Evolutionary conservation across 768 basidiomycete genomes (phyloP).

Genomic region (Trametes meyenii): DNA sequence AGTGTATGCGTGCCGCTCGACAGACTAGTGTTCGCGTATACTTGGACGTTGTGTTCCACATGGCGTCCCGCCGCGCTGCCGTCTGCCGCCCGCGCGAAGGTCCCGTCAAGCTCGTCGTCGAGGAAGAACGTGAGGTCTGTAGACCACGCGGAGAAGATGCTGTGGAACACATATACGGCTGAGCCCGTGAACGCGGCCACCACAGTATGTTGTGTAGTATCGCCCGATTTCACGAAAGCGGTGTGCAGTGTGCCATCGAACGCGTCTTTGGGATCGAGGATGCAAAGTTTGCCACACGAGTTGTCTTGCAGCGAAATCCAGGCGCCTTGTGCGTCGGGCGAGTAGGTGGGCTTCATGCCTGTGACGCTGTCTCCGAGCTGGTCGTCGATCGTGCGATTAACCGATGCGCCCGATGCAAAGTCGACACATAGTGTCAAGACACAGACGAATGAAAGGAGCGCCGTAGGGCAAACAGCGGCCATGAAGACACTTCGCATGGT

Average conservation of each 20-base stretch:
- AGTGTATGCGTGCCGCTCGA: conserved; percentile 7
- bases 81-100: conserved; percentile 1
- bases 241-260: conserved; percentile 13
- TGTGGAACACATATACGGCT: conserved; percentile 5
- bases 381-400: conserved; percentile 21
- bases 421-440: neutral
- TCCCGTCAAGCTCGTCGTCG: conserved; percentile 4
- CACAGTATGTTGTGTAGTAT: neutral
- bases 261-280: neutral
- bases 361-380: conserved; percentile 17
- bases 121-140: conserved; percentile 9
- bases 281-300: neutral
- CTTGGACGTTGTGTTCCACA: conserved; percentile 3
- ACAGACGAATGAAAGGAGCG: neutral
- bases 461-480: neutral
- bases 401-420: neutral
- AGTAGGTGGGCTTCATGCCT: conserved; percentile 2
- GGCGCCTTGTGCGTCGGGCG: neutral
- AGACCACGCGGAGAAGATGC: neutral
- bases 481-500: too few relatives aligned
- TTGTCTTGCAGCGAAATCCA: conserved; percentile 6
- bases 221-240: neutral
- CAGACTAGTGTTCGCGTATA: conserved; percentile 6
- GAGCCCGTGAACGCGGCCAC: neutral
- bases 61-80: neutral